Conservation (phyloP, 768 basidiomycete genomes). For the Tylopilus balloui region DNA sequence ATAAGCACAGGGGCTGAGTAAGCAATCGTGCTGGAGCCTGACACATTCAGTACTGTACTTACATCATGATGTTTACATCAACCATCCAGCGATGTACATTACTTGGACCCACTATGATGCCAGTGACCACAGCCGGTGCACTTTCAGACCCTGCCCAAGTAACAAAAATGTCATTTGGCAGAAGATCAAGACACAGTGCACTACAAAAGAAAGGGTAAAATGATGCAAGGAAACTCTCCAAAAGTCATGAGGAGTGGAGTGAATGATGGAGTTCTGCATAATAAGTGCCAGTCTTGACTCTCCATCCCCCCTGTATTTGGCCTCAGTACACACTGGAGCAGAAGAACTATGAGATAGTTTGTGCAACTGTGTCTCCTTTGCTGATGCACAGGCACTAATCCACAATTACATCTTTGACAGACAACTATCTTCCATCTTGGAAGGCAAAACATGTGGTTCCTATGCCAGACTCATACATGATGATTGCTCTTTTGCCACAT, state of each 20-base stretch:
- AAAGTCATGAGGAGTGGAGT: slow-evolving; percentile 34
- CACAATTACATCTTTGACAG: background rate
- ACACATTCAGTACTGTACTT: no score
- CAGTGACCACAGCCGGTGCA: slow-evolving; percentile 5
- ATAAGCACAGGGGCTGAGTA: slow-evolving; percentile 14
- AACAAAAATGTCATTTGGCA: slow-evolving; percentile 43
- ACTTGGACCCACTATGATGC: background rate
- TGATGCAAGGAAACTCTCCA: slow-evolving; percentile 16
- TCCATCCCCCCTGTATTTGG: slow-evolving; percentile 82
- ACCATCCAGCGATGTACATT: no score
- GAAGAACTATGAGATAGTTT: slow-evolving; percentile 91
- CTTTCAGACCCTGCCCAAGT: slow-evolving; percentile 32
- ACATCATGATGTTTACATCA: no score
- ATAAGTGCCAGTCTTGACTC: slow-evolving; percentile 62
- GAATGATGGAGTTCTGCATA: slow-evolving; percentile 50
- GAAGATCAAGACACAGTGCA: slow-evolving; percentile 25
- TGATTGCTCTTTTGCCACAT: slow-evolving; percentile 83
- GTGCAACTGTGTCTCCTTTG: slow-evolving; percentile 22
- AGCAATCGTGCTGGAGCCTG: slow-evolving; percentile 4
- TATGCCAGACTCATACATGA: slow-evolving; percentile 58
- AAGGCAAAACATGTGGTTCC: slow-evolving; percentile 71
- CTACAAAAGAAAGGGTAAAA: slow-evolving; percentile 37
- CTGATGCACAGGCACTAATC: slow-evolving; percentile 2
- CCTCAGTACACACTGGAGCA: slow-evolving; percentile 61
- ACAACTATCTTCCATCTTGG: slow-evolving; percentile 82